phyloP scores from a whole-genome alignment of 371 early-diverging fungal genomes.

The Funneliformis caledonium region DNA sequence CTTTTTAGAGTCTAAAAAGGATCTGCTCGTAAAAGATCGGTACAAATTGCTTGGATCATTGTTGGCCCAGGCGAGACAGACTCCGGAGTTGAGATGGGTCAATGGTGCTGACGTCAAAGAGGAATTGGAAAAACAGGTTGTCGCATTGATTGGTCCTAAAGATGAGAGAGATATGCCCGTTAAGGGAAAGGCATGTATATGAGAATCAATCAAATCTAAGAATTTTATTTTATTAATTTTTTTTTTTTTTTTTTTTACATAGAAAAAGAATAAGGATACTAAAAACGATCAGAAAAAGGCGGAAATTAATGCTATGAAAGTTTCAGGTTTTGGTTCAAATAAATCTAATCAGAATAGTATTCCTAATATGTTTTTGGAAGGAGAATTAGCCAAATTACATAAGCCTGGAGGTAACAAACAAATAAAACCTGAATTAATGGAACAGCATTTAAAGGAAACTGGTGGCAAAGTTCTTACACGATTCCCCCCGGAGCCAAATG shows the following conservation, averaged over 20 bases:
- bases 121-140: conserved; percentile 82
- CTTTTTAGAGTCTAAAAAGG: conserved; percentile 71
- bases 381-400: conserved; percentile 93
- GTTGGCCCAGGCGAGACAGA: conserved; percentile 73
- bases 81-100: conserved; percentile 86
- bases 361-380: conserved; percentile 80
- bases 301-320: neutral
- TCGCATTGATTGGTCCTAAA: conserved; percentile 89
- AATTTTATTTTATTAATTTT: neutral
- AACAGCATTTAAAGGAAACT: conserved; percentile 93
- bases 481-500: conserved; percentile 99
- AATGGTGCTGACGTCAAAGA: conserved; percentile 84
- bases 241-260: neutral
- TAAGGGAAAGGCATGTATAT: conserved; percentile 62
- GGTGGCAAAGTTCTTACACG: conserved; percentile 96
- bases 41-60: conserved; percentile 80
- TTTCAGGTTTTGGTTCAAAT: conserved; percentile 46
- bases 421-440: conserved; percentile 89
- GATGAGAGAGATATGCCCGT: conserved; percentile 90
- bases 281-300: conserved; percentile 33
- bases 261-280: conserved; percentile 51
- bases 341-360: conserved; percentile 41
- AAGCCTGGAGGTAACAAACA: conserved; percentile 98
- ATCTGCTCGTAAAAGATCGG: conserved; percentile 77
- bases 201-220: neutral